phyloP scores from a whole-genome alignment of 2,329 filamentous ascomycete genomes.

The Coniella vitis region DNA sequence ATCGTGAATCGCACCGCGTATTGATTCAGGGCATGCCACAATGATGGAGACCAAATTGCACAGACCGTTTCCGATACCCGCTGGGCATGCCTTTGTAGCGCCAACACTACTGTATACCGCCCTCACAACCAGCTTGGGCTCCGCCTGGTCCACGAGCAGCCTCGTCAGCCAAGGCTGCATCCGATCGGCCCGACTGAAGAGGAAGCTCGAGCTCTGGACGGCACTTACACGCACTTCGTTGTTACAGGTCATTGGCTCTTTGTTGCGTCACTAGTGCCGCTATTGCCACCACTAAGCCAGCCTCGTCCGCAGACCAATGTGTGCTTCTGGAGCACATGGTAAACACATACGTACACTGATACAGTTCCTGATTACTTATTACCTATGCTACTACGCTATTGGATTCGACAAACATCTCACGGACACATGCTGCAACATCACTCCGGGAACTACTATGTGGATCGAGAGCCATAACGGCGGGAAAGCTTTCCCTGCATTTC shows the following conservation, averaged over 20 bases:
- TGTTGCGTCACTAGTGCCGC: neutral
- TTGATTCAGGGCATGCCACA: neutral
- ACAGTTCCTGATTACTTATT: no score
- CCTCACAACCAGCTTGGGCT: neutral
- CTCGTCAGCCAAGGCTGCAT: neutral
- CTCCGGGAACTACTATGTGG: no score
- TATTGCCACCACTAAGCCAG: neutral
- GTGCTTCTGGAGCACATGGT: no score
- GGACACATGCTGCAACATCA: no score
- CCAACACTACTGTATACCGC: no score
- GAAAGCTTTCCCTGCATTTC: no score
- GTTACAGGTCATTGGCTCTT: neutral
- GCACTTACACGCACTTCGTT: neutral
- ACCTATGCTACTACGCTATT: no score
- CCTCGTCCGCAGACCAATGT: neutral
- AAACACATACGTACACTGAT: no score
- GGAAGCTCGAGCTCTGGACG: neutral
- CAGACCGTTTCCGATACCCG: neutral
- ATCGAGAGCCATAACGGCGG: no score
- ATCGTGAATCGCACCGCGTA: constrained; percentile 3
- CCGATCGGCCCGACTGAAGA: neutral
- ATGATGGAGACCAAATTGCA: neutral
- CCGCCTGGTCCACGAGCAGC: neutral
- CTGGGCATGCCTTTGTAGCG: no score
- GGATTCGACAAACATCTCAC: no score